Percentiles rank a stretch among this genome's conserved stretches.
Conservation (phyloP, 768 basidiomycete species). For the Mycena vulgaris region DNA sequence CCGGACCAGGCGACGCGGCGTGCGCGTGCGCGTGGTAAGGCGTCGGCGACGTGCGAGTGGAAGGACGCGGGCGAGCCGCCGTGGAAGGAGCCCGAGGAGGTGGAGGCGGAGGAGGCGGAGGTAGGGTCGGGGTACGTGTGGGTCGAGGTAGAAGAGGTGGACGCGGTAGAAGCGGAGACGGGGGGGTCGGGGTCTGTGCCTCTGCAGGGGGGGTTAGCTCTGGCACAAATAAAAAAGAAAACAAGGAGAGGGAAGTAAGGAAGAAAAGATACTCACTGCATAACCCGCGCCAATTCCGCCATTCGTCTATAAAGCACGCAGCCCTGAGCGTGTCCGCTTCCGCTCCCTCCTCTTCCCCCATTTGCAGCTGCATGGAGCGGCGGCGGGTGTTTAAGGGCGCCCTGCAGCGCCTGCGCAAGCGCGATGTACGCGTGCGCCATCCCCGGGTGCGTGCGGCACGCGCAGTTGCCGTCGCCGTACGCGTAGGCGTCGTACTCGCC, state of each 20-base stretch:
- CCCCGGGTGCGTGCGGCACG: conserved; percentile 76
- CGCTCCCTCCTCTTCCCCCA: too few species aligned
- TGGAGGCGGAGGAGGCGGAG: conserved; percentile 3
- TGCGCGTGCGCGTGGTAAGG: not conserved
- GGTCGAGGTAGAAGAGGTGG: conserved; percentile 12
- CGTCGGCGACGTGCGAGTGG: not conserved
- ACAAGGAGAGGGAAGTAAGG: conserved; percentile 28
- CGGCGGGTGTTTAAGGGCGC: conserved; percentile 69
- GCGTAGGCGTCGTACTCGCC: conserved; percentile 52
- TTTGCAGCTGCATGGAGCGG: too few species aligned
- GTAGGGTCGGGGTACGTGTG: conserved; percentile 2
- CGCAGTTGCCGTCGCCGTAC: conserved; percentile 61
- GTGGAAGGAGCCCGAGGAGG: not conserved
- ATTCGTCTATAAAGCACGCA: conserved; percentile 74
- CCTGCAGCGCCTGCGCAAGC: conserved; percentile 76
- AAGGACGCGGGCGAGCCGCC: not conserved
- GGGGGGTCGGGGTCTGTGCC: conserved; percentile 67
- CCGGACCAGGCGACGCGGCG: too few species aligned
- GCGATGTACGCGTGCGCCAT: conserved; percentile 72
- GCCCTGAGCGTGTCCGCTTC: too few species aligned
- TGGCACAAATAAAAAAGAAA: conserved; percentile 9
- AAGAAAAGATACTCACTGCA: conserved; percentile 69
- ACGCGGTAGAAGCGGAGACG: conserved; percentile 61
- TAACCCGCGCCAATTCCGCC: conserved; percentile 70
- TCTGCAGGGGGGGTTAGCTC: conserved; percentile 46